Conservation (phyloP, 1,284 basidiomycete genomes). For the Ganoderma meredithae region DNA sequence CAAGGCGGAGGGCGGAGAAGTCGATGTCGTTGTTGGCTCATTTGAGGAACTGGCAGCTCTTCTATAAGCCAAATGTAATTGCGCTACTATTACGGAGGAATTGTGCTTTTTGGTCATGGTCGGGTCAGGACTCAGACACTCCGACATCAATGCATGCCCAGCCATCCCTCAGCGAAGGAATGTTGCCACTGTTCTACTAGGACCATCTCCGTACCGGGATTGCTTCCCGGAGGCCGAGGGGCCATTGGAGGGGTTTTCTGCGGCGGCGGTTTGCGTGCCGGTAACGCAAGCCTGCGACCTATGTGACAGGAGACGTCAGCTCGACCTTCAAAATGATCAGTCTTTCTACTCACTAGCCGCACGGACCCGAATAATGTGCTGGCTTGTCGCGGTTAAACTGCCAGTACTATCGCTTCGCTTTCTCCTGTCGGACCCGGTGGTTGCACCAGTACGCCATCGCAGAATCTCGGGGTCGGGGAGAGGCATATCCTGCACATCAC, state of each 20-base stretch:
- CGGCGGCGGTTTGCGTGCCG: background rate
- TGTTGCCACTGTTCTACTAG: background rate
- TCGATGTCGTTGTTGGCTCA: constrained; percentile 40
- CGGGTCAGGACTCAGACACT: too few relatives aligned
- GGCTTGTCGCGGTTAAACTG: background rate
- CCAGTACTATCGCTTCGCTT: background rate
- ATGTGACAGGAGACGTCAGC: background rate
- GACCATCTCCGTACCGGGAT: background rate
- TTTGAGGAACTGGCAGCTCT: constrained; percentile 38
- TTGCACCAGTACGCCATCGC: background rate
- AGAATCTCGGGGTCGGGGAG: constrained; percentile 7
- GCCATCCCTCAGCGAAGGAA: background rate
- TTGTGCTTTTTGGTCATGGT: background rate
- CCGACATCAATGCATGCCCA: background rate
- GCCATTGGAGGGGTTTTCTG: background rate
- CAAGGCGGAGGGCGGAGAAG: constrained; percentile 41
- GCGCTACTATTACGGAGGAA: background rate
- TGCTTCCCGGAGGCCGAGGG: background rate
- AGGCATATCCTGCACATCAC: constrained; percentile 4
- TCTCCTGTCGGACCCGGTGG: background rate
- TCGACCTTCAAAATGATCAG: too few relatives aligned
- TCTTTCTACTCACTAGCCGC: background rate
- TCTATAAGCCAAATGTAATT: constrained; percentile 1
- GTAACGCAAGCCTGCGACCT: background rate
- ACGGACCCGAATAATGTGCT: background rate